phyloP scores from a whole-genome alignment of 352 stramenopile genomes.

The Phytophthora sp. region DNA sequence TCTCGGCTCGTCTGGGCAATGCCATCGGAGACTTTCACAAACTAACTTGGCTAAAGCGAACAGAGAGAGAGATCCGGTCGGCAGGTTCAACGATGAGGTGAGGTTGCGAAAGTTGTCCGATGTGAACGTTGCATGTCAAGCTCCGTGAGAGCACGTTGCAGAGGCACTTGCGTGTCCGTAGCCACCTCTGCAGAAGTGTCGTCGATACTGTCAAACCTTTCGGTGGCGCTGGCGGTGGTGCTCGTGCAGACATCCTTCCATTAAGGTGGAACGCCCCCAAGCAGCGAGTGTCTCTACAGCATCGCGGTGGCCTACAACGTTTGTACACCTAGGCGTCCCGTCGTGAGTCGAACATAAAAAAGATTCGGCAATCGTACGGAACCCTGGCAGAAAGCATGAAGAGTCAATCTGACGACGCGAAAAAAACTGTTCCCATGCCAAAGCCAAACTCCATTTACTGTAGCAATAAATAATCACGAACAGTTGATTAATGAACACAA shows the following conservation, averaged over 20 bases:
- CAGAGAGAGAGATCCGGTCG: constrained; percentile 22
- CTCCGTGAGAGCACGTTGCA: too few species aligned
- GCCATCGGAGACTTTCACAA: background rate
- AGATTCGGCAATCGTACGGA: constrained; percentile 12
- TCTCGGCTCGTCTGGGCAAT: constrained; percentile 5
- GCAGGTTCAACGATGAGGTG: constrained; percentile 29
- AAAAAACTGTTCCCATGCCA: background rate
- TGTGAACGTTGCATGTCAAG: constrained; percentile 14
- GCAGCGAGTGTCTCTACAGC: constrained; percentile 13
- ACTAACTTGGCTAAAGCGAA: background rate
- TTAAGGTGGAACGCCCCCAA: constrained; percentile 15
- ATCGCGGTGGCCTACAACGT: constrained; percentile 1
- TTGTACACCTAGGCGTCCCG: constrained; percentile 5
- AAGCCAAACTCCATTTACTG: background rate
- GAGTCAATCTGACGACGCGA: constrained; percentile 9
- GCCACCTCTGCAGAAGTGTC: constrained; percentile 10
- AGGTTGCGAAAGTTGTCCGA: constrained; percentile 19
- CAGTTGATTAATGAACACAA: background rate
- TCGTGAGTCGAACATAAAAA: constrained; percentile 22
- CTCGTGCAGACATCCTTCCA: too few species aligned
- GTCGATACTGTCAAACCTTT: background rate
- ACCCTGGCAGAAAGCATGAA: background rate
- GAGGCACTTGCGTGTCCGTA: too few species aligned
- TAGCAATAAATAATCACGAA: background rate
- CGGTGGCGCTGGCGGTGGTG: background rate